Evolutionary conservation across 129 eudicot species (phyloP), one percentile per base, ranked within the genome.

Genomic region (Artemisia annua): DNA sequence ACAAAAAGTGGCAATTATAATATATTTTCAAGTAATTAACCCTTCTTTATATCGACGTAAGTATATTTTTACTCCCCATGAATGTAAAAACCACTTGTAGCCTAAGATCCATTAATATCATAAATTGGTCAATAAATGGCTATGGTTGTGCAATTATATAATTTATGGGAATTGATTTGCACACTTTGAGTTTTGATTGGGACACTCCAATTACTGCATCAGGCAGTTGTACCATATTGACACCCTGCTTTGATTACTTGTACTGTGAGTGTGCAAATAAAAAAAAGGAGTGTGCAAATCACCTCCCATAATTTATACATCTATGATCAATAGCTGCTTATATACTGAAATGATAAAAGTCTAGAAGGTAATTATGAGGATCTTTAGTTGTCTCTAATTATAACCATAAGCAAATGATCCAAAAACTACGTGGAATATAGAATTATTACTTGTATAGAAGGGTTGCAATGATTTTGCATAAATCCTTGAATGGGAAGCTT

Each of bases 391-490:
- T 72, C 48, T 46, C 48, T 19, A 19, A 39, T 46, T 24, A 73
- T 61, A 48, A 48, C 68, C 48, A 59, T 71, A 39, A 54, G 75
- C 48, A 58, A 72, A 30, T 58, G 55, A 20, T 46, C 10, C 76
- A 32, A 60, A 56, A 30, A 46, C 46, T 46, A 72, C 20, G 44
- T 20, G 32, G 57, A 10, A 59, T 49, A n/a, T 58, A 46, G 16
- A 72, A 72, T 72, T 60, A 58, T 20, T 71, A 30, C 20, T 18
- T 58, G 24, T 35, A 30, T 50, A 74, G 71, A 74, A 64, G 63
- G 30, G 71, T 74, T 66, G 78, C 64, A 74, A 74, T 63, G 78
- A 74, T 63, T 74, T 52, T 74, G 52, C 54, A 63, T 52, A n/a
- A 43, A 63, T 71, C 77, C 78, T 63, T 74, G 54, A 51, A 74